Evolutionary conservation across 2,329 filamentous ascomycete species (phyloP), one percentile per base, ranked within the genome.

Genomic region (Verruconis gallopava): DNA sequence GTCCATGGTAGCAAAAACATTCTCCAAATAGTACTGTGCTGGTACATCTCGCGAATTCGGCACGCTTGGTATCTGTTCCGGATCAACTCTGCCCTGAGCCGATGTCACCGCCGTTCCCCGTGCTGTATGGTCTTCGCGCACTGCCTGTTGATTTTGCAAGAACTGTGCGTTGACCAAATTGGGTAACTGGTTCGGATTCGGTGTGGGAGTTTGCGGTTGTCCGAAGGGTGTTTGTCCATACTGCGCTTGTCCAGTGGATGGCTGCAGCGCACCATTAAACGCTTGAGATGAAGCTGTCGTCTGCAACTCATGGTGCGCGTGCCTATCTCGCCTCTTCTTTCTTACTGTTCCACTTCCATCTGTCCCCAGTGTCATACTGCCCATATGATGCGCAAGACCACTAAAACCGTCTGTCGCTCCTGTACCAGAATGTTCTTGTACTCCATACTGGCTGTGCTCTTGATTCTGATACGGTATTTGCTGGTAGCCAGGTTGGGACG

Each of bases 1-100:
- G 63, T 96, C 89, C 66, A 96, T 93, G 3, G 91, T 98, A 14
- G 89, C 86, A 59, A 95, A 96, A 40, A 93, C 72, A 59, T 94
- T 83, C 51, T 72, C 77, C 51, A 93, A 73, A 58, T 89, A 98
- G 64, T 88, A 81, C 49, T 81, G 79, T 49, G 91, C 84, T 5
- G 84, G 72, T 5, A 75, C 63, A 60, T 98, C 91, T 65, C 91
- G 77, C 51, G 86, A 84, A 51, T 79, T 65, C 11, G 91, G 88
- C 39, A 98, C 75, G 56, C 88, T 95, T 33, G 91, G 91, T 53
- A 95, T 84, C 53, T 94, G 85, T 55, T 96, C 86, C 14, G 86
- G 79, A 47, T 94, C 85, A 42, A 96, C 83, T 54, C 79, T 77
- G 40, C 78, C 77, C 62, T 82, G 79, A 5, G 79, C 76, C 19